phyloP scores from a whole-genome alignment of 495 filamentous ascomycete genomes.

The Oidiodendron maius region DNA sequence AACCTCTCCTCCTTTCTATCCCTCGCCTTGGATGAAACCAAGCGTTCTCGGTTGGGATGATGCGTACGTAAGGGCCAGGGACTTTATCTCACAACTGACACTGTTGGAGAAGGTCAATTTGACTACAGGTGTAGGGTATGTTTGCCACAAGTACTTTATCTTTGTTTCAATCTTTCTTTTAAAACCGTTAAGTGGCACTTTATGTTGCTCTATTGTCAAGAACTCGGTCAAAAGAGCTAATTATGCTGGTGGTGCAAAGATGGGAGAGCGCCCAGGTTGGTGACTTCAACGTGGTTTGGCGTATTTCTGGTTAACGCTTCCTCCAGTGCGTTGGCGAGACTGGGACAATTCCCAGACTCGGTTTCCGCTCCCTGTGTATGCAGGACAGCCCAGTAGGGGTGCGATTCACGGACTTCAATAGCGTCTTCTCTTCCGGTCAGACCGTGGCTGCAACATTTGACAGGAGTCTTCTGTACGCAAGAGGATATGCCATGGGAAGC shows the following conservation, averaged over 20 bases:
- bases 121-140: not conserved
- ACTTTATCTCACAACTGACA: constrained; percentile 48
- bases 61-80: constrained; percentile 41
- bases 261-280: not conserved
- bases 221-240: constrained; percentile 72
- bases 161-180: not conserved
- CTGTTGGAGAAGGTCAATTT: constrained; percentile 49
- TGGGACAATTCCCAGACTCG: constrained; percentile 41
- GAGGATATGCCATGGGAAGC: constrained; percentile 71
- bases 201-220: constrained; percentile 67
- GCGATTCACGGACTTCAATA: constrained; percentile 55
- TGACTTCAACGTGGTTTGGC: no score
- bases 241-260: constrained; percentile 43
- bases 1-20: constrained; percentile 60
- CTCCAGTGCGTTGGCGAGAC: constrained; percentile 13
- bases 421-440: constrained; percentile 72
- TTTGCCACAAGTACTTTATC: not conserved
- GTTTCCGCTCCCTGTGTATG: constrained; percentile 61
- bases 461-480: constrained; percentile 55
- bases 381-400: constrained; percentile 84
- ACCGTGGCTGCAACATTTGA: constrained; percentile 68
- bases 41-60: constrained; percentile 36
- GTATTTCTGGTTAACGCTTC: constrained; percentile 5
- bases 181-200: constrained; percentile 55
- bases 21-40: constrained; percentile 68